A percentile compares a stretch with the other conserved stretches of the same genome.
These are phyloP conservation scores for Cichorium intybus DNA, from an alignment of 140 eudicot genomes.

Conservation along the genomic window DNA sequence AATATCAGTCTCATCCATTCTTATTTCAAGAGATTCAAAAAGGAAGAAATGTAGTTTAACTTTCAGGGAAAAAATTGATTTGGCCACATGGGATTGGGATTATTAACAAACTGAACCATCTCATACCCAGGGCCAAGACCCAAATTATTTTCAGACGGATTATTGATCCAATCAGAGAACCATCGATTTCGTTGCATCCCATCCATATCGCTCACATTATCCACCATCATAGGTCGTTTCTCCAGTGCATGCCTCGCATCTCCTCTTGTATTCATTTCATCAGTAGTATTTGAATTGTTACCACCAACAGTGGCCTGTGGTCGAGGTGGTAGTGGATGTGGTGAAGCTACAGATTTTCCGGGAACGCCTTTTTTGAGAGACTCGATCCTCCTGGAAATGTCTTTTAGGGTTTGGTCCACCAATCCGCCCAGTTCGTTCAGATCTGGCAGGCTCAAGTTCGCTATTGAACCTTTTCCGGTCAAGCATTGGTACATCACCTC, in stretches of 20 bases:
- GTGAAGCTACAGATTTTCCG: neutral
- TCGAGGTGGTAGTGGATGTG: neutral
- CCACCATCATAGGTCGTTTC: conserved; percentile 3
- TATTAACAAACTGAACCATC: conserved; percentile 14
- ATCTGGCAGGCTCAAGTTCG: neutral
- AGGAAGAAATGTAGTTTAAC: neutral
- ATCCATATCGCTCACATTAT: neutral
- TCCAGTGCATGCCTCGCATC: no score
- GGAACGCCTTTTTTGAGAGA: neutral
- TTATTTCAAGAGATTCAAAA: no score
- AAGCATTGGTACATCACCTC: neutral
- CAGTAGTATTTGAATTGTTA: neutral
- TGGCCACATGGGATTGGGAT: conserved; percentile 28
- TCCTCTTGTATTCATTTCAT: no score
- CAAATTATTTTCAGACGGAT: conserved; percentile 22
- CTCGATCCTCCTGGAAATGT: neutral
- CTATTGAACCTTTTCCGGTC: neutral
- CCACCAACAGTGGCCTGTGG: neutral
- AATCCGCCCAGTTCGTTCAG: neutral
- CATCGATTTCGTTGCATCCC: conserved; percentile 25
- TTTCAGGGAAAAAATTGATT: conserved; percentile 28
- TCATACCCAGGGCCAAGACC: conserved; percentile 19
- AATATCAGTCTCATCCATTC: no score
- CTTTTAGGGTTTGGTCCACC: neutral
- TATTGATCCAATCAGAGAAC: conserved; percentile 29